These are phyloP conservation scores for Fusarium mexicanum DNA, from an alignment of 2,329 filamentous ascomycete species.

Conservation along the genomic window DNA sequence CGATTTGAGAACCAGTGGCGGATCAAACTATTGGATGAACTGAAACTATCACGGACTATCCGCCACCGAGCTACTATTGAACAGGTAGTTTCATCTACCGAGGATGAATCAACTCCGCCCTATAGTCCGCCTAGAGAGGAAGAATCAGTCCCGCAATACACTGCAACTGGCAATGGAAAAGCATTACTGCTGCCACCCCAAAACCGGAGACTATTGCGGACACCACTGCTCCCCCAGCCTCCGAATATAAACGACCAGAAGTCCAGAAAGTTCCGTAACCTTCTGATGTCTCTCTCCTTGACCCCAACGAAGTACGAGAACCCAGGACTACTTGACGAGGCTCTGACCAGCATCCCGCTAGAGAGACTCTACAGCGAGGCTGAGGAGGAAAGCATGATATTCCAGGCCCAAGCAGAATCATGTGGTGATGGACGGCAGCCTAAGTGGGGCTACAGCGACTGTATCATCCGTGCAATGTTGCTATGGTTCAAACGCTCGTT, in stretches of 20 bases:
- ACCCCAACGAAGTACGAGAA: neutral
- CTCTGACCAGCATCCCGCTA: neutral
- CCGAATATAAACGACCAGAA: neutral
- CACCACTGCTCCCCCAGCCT: neutral
- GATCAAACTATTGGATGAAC: neutral
- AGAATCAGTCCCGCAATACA: rapidly evolving
- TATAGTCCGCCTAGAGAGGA: neutral
- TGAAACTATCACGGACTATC: neutral
- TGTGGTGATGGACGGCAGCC: neutral
- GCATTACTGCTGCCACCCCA: neutral
- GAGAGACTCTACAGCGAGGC: neutral
- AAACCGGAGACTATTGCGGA: neutral
- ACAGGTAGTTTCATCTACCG: neutral
- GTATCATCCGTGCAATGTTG: neutral
- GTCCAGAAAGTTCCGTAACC: neutral
- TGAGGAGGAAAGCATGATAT: neutral
- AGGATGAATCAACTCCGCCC: neutral
- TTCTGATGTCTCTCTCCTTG: neutral
- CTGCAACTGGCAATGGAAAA: neutral
- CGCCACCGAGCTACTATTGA: neutral
- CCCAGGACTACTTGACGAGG: neutral
- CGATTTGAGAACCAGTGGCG: neutral
- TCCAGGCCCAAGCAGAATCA: neutral
- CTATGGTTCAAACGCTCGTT: neutral
- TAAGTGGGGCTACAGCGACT: neutral